phyloP scores from a whole-genome alignment of 2,329 filamentous ascomycete species.

The Capronia americana region DNA sequence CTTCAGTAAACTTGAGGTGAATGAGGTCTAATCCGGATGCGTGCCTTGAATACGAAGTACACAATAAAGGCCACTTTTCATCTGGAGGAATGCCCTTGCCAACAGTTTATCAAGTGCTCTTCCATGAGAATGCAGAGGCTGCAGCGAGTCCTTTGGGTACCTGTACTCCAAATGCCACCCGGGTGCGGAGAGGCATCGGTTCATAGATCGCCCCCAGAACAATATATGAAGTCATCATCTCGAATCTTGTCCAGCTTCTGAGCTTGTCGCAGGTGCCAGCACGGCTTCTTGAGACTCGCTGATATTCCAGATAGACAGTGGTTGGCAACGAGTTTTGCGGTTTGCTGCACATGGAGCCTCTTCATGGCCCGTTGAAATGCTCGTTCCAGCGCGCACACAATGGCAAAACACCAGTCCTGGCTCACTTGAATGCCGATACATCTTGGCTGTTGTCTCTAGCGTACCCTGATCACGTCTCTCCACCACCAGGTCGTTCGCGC shows the following conservation, averaged over 20 bases:
- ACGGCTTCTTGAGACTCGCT: not conserved
- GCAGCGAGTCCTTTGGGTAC: not conserved
- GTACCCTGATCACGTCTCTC: slow-evolving; percentile 54
- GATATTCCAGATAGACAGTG: not conserved
- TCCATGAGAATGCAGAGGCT: not conserved
- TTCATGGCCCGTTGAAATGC: slow-evolving; percentile 5
- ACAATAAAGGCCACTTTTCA: not conserved
- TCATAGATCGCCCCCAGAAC: not conserved
- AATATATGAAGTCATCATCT: not conserved
- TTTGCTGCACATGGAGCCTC: not conserved
- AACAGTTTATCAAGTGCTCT: not conserved
- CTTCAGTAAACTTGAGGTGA: not conserved
- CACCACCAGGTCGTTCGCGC: slow-evolving; percentile 56
- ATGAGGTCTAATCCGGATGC: too few species aligned
- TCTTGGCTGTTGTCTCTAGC: slow-evolving; percentile 72
- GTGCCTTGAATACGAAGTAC: not conserved
- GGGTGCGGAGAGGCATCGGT: not conserved
- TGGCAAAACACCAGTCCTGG: slow-evolving; percentile 58
- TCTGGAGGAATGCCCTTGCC: not conserved
- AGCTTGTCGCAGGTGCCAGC: not conserved
- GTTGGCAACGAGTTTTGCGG: not conserved
- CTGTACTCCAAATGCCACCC: not conserved
- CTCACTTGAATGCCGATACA: slow-evolving; percentile 71
- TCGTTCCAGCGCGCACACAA: slow-evolving; percentile 18
- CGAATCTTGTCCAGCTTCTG: not conserved